These are phyloP conservation scores for Hyaloscypha hepaticicola DNA, from an alignment of 495 filamentous ascomycete genomes.

Conservation along the genomic window DNA sequence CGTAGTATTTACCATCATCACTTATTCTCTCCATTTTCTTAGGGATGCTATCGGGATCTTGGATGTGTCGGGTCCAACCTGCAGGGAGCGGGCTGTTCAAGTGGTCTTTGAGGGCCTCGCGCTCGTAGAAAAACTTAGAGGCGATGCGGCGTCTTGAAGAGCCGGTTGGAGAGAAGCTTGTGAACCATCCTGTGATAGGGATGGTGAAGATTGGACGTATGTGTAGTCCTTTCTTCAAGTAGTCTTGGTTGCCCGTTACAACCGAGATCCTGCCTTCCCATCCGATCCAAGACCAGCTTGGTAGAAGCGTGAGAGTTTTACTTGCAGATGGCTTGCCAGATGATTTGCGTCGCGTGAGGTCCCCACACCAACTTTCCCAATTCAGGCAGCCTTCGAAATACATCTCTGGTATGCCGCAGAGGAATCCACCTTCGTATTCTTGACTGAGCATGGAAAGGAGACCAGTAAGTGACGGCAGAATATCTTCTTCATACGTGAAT, in stretches of 20 bases:
- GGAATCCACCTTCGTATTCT: constrained; percentile 12
- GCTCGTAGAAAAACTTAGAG: constrained; percentile 21
- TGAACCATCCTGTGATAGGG: constrained; percentile 32
- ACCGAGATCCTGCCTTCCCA: constrained; percentile 27
- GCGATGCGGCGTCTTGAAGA: constrained; percentile 5
- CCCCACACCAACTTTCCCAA: constrained; percentile 1
- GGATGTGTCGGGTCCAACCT: constrained; percentile 27
- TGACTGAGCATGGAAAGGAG: constrained; percentile 11
- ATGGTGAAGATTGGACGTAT: constrained; percentile 11
- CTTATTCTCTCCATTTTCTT: background rate
- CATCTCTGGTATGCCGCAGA: constrained; percentile 14
- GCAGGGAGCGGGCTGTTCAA: constrained; percentile 18
- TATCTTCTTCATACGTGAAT: constrained; percentile 18
- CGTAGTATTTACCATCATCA: background rate
- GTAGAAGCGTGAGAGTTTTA: constrained; percentile 14
- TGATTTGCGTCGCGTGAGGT: background rate
- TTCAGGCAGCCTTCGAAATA: constrained; percentile 14
- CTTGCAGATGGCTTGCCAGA: constrained; percentile 9
- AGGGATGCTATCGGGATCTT: background rate
- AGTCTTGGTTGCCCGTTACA: background rate
- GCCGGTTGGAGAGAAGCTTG: constrained; percentile 1
- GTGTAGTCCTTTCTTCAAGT: constrained; percentile 7
- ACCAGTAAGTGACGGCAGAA: constrained; percentile 1
- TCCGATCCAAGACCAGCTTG: constrained; percentile 35
- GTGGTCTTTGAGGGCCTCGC: constrained; percentile 22